Evolutionary conservation across 2,329 filamentous ascomycete species (phyloP).

Genomic region (Clathrospora elynae): DNA sequence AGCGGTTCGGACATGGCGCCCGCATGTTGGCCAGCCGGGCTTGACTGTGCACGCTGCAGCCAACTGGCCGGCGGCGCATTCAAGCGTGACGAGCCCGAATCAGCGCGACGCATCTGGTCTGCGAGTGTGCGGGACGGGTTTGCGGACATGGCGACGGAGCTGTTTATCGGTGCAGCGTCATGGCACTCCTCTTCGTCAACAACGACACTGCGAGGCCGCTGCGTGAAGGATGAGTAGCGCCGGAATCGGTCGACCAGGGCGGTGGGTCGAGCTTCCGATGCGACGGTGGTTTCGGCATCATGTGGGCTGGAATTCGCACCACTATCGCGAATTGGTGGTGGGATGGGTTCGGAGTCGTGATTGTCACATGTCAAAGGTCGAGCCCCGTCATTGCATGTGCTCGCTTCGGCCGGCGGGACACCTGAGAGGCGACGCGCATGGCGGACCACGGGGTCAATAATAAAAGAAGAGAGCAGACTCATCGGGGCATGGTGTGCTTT

Average conservation of each 20-base stretch:
- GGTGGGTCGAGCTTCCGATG: slow-evolving; percentile 14
- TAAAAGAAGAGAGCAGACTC: slow-evolving; percentile 49
- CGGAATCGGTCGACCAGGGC: slow-evolving; percentile 23
- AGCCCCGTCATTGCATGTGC: slow-evolving; percentile 20
- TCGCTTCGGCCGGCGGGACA: slow-evolving; percentile 23
- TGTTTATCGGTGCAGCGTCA: slow-evolving; percentile 34
- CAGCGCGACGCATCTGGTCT: slow-evolving; percentile 33
- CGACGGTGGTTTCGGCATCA: slow-evolving; percentile 10
- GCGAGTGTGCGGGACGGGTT: slow-evolving; percentile 38
- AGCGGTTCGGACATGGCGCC: slow-evolving; percentile 45
- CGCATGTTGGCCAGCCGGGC: slow-evolving; percentile 28
- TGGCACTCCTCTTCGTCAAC: slow-evolving; percentile 29
- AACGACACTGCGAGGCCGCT: slow-evolving; percentile 30
- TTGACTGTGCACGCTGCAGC: slow-evolving; percentile 13
- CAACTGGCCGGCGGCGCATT: slow-evolving; percentile 30
- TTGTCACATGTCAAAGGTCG: slow-evolving; percentile 38
- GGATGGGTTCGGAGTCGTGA: slow-evolving; percentile 14
- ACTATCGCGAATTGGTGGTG: slow-evolving; percentile 13
- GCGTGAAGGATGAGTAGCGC: slow-evolving; percentile 31
- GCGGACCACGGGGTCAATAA: slow-evolving; percentile 49
- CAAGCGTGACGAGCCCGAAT: slow-evolving; percentile 30
- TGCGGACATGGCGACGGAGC: slow-evolving; percentile 39
- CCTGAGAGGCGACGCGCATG: slow-evolving; percentile 49
- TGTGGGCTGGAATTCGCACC: slow-evolving; percentile 13
- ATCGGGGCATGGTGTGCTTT: slow-evolving; percentile 34